Evolutionary conservation across 2,329 filamentous ascomycete species (phyloP).

Genomic region (Alternaria angustiovoidea): DNA sequence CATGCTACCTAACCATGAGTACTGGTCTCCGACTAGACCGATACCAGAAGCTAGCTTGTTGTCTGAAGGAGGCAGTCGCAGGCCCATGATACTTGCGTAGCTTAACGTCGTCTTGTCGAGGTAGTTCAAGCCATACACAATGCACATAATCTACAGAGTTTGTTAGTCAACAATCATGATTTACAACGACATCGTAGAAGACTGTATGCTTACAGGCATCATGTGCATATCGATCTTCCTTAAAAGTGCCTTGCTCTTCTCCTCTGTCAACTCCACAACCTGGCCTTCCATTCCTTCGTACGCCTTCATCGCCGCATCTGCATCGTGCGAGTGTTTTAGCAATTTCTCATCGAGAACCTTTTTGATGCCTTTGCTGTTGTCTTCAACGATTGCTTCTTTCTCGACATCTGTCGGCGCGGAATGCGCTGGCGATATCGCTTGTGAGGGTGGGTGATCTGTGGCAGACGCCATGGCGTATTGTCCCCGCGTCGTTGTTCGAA

Average conservation of each 20-base stretch:
- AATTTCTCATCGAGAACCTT: constrained; percentile 34
- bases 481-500: neutral
- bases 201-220: constrained; percentile 57
- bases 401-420: constrained; percentile 17
- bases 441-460: neutral
- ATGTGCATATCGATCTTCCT: constrained; percentile 68
- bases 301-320: constrained; percentile 68
- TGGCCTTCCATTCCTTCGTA: constrained; percentile 60
- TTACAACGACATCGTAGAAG: neutral
- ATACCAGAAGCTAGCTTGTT: constrained; percentile 52
- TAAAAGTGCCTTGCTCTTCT: constrained; percentile 67
- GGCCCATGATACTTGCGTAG: constrained; percentile 62
- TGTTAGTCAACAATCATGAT: neutral
- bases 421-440: neutral
- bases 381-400: constrained; percentile 24
- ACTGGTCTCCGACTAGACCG: constrained; percentile 58
- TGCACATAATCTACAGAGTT: constrained; percentile 59
- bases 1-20: constrained; percentile 60
- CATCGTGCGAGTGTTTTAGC: constrained; percentile 63
- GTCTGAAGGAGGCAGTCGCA: constrained; percentile 47
- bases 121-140: constrained; percentile 67
- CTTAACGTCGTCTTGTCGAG: constrained; percentile 66
- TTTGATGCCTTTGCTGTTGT: constrained; percentile 12
- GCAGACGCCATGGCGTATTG: constrained; percentile 10
- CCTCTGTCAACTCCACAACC: constrained; percentile 62